Evolutionary conservation across 352 stramenopile genomes (phyloP), one percentile per base, ranked within the genome.

Genomic region (Globisporangium spiculum): DNA sequence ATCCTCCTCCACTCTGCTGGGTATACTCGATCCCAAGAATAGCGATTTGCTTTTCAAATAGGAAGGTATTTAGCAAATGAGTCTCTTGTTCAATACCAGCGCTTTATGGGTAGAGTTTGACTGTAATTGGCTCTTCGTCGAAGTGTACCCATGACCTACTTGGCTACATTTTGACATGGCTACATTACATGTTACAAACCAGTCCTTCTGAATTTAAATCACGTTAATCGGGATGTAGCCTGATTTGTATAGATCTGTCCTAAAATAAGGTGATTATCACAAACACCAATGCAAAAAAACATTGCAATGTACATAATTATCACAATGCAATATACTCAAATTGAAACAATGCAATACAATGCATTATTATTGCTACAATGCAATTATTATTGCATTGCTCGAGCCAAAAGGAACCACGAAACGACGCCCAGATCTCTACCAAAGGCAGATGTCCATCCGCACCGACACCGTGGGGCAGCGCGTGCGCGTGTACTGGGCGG

Each of bases 401-500:
- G 44, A 38, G 32, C 32, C 7, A 14, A 53, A 53, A 24, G 16
- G 50, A 10, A n/a, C 44, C 53, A 5, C 53, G 53, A 58, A 58
- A 58, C 53, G 53, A 58, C 53, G 26, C 26, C 9, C 22, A 22
- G 24, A 60, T n/a, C 26, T 22, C 54, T 30, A 44, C 0, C n/a
- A 30, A 46, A 14, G 48, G 8, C n/a, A 8, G 18, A 56, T 46
- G 30, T 5, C 20, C 30, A 48, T 30, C 55, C 55, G 32, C 9
- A 61, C 20, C 3, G 55, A 75, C n/a, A 75, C 75, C 53, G 72
- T 91, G 3, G 86, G 88, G 2, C 76, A 78, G 61, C 86, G 86
- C 41, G 86, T 93, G 64, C 71, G 78, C 50, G 88, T 95, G 56
- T 91, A 78, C 62, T 95, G 86, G 88, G 53, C 52, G 14, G 84